These are phyloP conservation scores for Volvariella surrecta DNA, from an alignment of 1,284 basidiomycete species.

Conservation along the genomic window DNA sequence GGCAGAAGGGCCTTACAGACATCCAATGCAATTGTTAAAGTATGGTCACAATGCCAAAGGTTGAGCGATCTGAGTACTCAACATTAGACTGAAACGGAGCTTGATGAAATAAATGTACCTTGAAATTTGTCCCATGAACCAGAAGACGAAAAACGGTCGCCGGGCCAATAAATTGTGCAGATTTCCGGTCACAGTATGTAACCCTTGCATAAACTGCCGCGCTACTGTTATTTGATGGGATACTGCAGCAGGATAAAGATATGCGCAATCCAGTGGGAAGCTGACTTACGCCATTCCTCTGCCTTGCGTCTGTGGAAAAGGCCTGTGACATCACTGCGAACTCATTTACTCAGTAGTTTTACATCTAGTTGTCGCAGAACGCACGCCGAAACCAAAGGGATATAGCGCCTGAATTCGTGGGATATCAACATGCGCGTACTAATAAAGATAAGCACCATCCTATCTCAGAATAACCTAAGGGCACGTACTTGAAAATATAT, in stretches of 20 bases:
- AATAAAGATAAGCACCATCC: slow-evolving; percentile 5
- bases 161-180: slow-evolving; percentile 41
- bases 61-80: slow-evolving; percentile 37
- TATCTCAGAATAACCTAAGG: slow-evolving; percentile 6
- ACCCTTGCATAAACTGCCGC: slow-evolving; percentile 47
- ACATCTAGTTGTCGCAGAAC: slow-evolving; percentile 15
- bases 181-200: slow-evolving; percentile 57
- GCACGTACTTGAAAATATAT: slow-evolving; percentile 64
- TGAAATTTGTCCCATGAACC: slow-evolving; percentile 69
- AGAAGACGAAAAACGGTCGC: slow-evolving; percentile 65
- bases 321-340: slow-evolving; percentile 29
- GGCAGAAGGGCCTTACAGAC: slow-evolving; percentile 54
- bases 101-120: slow-evolving; percentile 30
- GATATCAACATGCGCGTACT: slow-evolving; percentile 67
- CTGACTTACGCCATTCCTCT: slow-evolving; percentile 62
- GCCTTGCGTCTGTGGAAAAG: slow-evolving; percentile 57
- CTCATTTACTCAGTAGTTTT: slow-evolving; percentile 22
- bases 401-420: slow-evolving; percentile 51
- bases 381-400: slow-evolving; percentile 53
- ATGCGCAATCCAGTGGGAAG: slow-evolving; percentile 7
- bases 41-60: slow-evolving; percentile 55
- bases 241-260: slow-evolving; percentile 30
- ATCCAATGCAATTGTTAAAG: slow-evolving; percentile 54
- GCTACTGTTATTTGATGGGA: slow-evolving; percentile 55
- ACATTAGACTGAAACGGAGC: background rate